Evolutionary conservation across 768 basidiomycete species (phyloP), one percentile per base, ranked within the genome.

Genomic region (Dendrothele bispora): DNA sequence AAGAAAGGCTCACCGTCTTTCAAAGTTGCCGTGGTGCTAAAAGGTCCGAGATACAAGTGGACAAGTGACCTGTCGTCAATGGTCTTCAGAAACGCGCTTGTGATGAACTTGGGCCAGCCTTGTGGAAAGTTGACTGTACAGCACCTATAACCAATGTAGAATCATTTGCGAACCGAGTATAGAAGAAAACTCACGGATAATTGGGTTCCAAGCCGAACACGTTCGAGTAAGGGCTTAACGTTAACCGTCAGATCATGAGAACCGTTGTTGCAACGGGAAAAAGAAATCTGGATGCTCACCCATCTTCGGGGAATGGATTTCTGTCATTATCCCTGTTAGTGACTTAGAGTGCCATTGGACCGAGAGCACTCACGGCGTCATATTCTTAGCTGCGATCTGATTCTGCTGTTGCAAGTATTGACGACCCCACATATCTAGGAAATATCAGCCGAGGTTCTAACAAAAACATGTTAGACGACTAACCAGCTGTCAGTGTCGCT

Each of bases 391-490:
- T 1, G 74, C 75, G 29, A 82, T 72, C 55, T 82, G 80, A 52
- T 80, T 83, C 57, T 78, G 74, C 54, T 82, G 74, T 48, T 82
- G 81, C n/a, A 81, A 61, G 53, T 82, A 83, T 57, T 82, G 79
- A 15, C 77, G 67, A 1, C 76, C 72, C 79, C 77, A 81, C 78
- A 82, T 80, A 54, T 74, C 77, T 77, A 39, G 30, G n/a, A n/a
- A 32, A 32, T 10, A 41, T 40, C 49, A 46, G 50, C 20, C 1
- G 1, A 24, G 25, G 35, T 41, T 15, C 32, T 14, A 37, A 20
- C n/a, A 32, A 40, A 20, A 24, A 7, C 30, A 41, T 18, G 30
- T 10, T 32, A 14, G 15, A 29, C 26, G n/a, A 30, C 63, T 27
- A 52, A 73, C 75, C 63, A 56, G 73, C 75, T 7, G 74, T 77